Base-by-base conservation (phyloP, 139 green algal species). In the Tetradesmus lagerheimii region DNA sequence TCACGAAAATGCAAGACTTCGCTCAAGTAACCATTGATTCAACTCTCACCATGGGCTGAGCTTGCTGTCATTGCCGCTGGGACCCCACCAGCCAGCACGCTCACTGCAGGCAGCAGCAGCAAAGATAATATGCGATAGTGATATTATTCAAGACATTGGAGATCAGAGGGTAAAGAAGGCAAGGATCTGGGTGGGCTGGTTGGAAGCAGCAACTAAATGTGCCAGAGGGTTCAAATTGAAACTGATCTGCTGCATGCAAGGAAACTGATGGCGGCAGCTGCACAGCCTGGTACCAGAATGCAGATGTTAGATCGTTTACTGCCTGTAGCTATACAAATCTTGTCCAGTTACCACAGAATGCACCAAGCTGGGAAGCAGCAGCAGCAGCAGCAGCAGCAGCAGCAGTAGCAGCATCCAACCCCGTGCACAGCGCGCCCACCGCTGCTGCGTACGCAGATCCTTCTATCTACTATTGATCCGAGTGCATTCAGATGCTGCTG, bases 81-180 rank as follows among this genome's bases (percentile, higher is more conserved):
- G 27, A 47, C 85, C 85, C 29, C 53, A 89, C 85, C 85, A 89
- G 76, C 85, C 85, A 39, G 85, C 85, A 37, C 85, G 85, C 85
- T 89, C 85, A 29, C 85, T 89, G 85, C 29, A 64, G 18, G 41
- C n/a, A 45, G 6, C 25, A 64, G 27, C 11, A 1, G 8, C 29
- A 78, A 38, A 38, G 1, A 64, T 4, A 53, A 38, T 20, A n/a
- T n/a, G n/a, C n/a, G n/a, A 31, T 1, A 41, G 71, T 3, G 31
- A 14, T 35, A 79, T 37, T 2, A 35, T 37, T 37, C 31, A 14
- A 79, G 5, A 37, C 4, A 16, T n/a, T 25, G 71, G 29, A 78
- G 31, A 38, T 14, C 71, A 79, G 4, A 79, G 71, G 31, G 5
- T 35, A 14, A 6, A 31, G 20, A 9, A 79, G 5, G 71, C 1